Base-by-base conservation (phyloP, 257 asterid genomes). In the Haberlea rhodopensis region DNA sequence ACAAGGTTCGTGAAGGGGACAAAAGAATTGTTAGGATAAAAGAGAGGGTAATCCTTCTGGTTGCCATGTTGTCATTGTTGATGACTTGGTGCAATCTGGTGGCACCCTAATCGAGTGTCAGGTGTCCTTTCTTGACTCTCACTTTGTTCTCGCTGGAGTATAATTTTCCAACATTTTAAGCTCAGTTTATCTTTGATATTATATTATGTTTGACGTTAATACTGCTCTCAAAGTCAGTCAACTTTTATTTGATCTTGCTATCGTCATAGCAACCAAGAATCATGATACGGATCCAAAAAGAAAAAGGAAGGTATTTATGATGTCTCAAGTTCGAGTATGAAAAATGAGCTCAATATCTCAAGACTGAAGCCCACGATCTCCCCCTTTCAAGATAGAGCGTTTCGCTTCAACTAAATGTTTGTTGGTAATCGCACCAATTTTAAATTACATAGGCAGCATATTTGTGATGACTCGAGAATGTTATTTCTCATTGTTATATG, bases 1-100 rank as follows among this genome's bases (percentile, higher is more conserved):
- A 87, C 79, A 92, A 92, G 80, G 98, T 89, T 61, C 95, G 97
- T 32, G 97, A 92, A 83, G 97, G 98, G 18, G 95, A 89, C 82
- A 87, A 87, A 62, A 82, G 96, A 78, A 84, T 89, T 45, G 98
- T 92, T 60, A 84, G 95, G 78, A 72, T 92, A 45, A 92, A 89
- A 76, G 98, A 76, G 98, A 92, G 82, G 98, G 98, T n/a, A 76
- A 89, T 57, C 97, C 97, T 2, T 68, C 73, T 27, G 97, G 95
- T 57, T 87, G 94, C 63, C 98, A 92, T 80, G 97, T 89, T 25
- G 97, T 92, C 70, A 89, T 92, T 60, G 98, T 92, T 24, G 98
- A 92, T 76, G 98, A 92, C 74, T 81, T 92, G 79, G 95, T 89
- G 51, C 98, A 92, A 53, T 92, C 98, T 40, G 98, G 98, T 51